Percentiles rank a stretch among this genome's conserved stretches.
These are phyloP conservation scores for Peronosclerospora sorghi DNA, from an alignment of 352 stramenopile species.

Conservation along the genomic window DNA sequence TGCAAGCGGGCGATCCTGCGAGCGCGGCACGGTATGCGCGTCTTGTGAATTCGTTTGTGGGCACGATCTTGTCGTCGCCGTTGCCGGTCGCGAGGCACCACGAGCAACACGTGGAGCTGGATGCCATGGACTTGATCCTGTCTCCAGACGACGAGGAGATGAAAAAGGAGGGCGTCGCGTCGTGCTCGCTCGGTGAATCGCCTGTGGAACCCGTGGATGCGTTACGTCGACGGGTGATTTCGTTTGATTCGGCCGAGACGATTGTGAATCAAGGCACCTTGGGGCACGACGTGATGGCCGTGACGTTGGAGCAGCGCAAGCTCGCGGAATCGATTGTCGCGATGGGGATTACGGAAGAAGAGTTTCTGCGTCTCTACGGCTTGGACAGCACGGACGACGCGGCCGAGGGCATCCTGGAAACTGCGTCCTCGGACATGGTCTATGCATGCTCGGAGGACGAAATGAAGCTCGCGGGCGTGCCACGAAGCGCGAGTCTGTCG, in stretches of 20 bases:
- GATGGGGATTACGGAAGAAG: slow-evolving; percentile 43
- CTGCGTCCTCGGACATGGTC: no score
- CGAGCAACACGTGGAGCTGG: slow-evolving; percentile 17
- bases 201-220: slow-evolving; percentile 49
- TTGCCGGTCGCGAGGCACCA: slow-evolving; percentile 20
- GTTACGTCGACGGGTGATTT: slow-evolving; percentile 54
- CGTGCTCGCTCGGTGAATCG: slow-evolving; percentile 4
- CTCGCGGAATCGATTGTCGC: slow-evolving; percentile 67
- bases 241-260: slow-evolving; percentile 62
- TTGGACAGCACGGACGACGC: slow-evolving; percentile 11
- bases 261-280: slow-evolving; percentile 52
- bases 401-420: slow-evolving; percentile 8
- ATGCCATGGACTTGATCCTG: slow-evolving; percentile 24
- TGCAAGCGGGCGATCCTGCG: slow-evolving; percentile 29
- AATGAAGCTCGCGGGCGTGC: slow-evolving; percentile 1
- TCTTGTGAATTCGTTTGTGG: slow-evolving; percentile 52
- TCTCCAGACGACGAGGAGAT: slow-evolving; percentile 24
- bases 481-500: background rate
- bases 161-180: slow-evolving; percentile 4
- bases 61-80: slow-evolving; percentile 29
- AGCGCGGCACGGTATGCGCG: slow-evolving; percentile 32
- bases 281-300: slow-evolving; percentile 20
- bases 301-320: slow-evolving; percentile 49
- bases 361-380: slow-evolving; percentile 27
- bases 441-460: slow-evolving; percentile 13